Evolutionary conservation across 2,329 filamentous ascomycete genomes (phyloP), one percentile per base, ranked within the genome.

Genomic region (Gnomoniopsis sp.): DNA sequence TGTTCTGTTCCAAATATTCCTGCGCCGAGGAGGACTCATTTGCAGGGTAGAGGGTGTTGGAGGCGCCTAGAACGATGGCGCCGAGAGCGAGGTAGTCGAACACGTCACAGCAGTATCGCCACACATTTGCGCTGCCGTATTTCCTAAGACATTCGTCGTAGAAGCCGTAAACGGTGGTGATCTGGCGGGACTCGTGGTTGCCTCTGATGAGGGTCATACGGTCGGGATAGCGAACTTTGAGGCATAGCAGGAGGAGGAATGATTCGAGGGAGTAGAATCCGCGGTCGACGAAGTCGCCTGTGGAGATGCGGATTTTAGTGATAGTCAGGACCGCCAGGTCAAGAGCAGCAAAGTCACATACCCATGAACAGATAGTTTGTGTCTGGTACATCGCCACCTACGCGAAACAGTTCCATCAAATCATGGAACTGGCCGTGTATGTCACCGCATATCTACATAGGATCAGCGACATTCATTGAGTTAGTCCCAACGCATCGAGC

Each of bases 351-450:
- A 15, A 48, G n/a, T 15, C 10, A 8, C 75, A 49, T 79, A 90
- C 88, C 93, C 91, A 97, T 96, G 77, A 97, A 97, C 3, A 97
- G 85, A 74, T 97, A 97, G 71, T 96, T 96, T 34, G 93, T 97
- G 70, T 97, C 93, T 44, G 93, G 93, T 3, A 96, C 91, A 72
- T 96, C 91, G 63, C 93, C 93, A 62, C 93, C 93, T 3, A 97
- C 93, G 55, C 92, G 86, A 72, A 97, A 97, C 6, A 97, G 85
- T 74, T 97, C 93, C 93, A 97, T 97, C 68, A 97, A 76, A 71
- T 97, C 93, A 70, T 97, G 93, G 70, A 97, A 97, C 73, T 97
- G 93, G 65, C 93, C 93, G 71, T 98, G 93, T 59, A 98, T 97
- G 71, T 97, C 93, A 68, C 93, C 93, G 70, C 93, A 97, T 83